Evolutionary conservation across 176 grass and related monocot species (phyloP).

Genomic region (Canna indica): DNA sequence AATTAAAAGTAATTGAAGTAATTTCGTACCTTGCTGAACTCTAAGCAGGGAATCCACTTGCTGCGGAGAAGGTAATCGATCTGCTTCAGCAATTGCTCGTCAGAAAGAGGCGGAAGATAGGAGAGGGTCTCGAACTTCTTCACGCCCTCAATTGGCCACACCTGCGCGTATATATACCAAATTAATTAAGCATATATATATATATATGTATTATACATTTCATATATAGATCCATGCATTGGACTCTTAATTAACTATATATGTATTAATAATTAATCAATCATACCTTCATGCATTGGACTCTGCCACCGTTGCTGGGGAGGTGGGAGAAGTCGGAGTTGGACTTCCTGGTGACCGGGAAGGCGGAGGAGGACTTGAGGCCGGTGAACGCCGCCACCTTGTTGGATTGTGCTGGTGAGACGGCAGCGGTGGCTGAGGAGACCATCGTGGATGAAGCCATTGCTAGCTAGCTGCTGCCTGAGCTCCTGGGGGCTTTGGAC

Average conservation of each 20-base stretch:
- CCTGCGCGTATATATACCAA: not conserved
- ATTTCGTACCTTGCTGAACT: not conserved
- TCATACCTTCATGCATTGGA: conserved; percentile 6
- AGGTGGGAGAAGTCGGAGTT: not conserved
- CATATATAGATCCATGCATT: too few species aligned
- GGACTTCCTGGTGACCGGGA: conserved; percentile 1
- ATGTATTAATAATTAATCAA: not conserved
- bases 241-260: not conserved
- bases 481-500: too few species aligned
- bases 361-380: not conserved
- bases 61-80: conserved; percentile 1
- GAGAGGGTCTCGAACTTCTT: conserved; percentile 12
- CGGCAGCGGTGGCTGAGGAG: not conserved
- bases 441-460: conserved; percentile 1
- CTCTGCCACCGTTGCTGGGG: not conserved
- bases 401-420: not conserved
- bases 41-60: conserved; percentile 7
- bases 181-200: too few species aligned
- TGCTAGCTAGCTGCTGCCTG: too few species aligned
- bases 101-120: not conserved
- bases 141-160: not conserved
- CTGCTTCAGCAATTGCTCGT: not conserved
- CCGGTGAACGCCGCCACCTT: not conserved
- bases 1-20: too few species aligned
- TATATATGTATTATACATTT: too few species aligned